Evolutionary conservation across 1,139 yeast species (phyloP), one percentile per base, ranked within the genome.

Genomic region (Sugiyamaella novakii): DNA sequence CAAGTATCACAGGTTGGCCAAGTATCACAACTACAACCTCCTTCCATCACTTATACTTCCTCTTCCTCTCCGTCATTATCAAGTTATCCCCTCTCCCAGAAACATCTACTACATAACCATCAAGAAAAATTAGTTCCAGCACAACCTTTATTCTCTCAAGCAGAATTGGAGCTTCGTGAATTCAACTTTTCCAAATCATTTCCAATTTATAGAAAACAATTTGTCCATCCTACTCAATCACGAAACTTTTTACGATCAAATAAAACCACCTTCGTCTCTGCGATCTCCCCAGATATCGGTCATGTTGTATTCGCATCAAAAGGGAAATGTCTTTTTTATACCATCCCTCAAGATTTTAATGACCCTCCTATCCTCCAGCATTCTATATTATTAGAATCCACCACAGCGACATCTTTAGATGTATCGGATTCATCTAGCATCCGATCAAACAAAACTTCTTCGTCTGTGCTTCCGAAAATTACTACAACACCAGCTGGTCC

Each of bases 161-260:
- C 60, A 1, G 62, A 56, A 37, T 48, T 47, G 15, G 63, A 61
- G 21, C 56, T 56, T 18, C 60, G 65, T 14, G 67, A 63, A 41
- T 53, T 51, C 48, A 62, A 59, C 49, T 87, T 83, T 66, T 81
- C 83, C 14, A 84, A 83, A 59, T 87, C 94, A 59, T 89, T 87
- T 68, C 97, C 97, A 1, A 79, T 82, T 51, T 87, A 85, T 64
- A 73, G 96, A 50, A 83, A 84, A 60, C 74, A 81, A 46, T 74
- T 78, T 34, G 80, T 83, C 31, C 83, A 77, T 63, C 76, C 78
- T 18, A 83, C 92, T 0, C 91, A 83, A 57, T 80, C 81, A 24
- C 64, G 76, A 29, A 75, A 73, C 50, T 70, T 80, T 64, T 59
- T 74, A 40, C 72, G 76, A 52, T 68, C 78, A 40, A 75, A 76